Evolutionary conservation across 2,329 filamentous ascomycete genomes (phyloP).

Genomic region (Penicillium digitatum): DNA sequence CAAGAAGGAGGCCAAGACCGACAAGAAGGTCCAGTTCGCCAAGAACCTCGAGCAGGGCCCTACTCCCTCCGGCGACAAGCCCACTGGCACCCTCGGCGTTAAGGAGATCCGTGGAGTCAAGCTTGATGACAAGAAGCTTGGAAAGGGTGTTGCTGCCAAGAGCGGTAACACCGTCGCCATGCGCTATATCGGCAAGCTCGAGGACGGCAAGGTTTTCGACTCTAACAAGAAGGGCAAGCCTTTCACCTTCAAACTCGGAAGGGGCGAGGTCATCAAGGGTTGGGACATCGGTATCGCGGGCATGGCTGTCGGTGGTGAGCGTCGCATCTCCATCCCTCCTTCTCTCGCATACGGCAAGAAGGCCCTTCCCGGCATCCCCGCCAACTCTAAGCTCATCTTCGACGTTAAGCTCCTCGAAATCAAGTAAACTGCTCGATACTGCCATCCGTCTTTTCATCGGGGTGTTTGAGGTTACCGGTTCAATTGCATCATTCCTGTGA

Average conservation of each 20-base stretch:
- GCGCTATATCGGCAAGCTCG: conserved; percentile 96
- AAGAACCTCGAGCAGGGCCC: conserved; percentile 98
- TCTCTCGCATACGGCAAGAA: conserved; percentile 86
- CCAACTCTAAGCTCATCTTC: conserved; percentile 87
- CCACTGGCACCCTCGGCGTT: conserved; percentile 60
- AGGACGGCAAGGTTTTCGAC: conserved; percentile 93
- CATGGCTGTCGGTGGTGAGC: conserved; percentile 91
- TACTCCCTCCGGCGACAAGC: conserved; percentile 61
- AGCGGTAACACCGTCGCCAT: conserved; percentile 85
- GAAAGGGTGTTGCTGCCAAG: conserved; percentile 80
- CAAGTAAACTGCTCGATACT: conserved; percentile 55
- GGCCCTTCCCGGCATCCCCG: conserved; percentile 76
- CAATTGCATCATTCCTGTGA: conserved; percentile 32
- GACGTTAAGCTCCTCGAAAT: conserved; percentile 83
- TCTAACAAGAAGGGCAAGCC: conserved; percentile 99
- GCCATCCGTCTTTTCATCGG: conserved; percentile 17
- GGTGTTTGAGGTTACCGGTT: conserved; percentile 29
- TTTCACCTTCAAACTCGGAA: conserved; percentile 91
- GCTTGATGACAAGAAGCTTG: conserved; percentile 91
- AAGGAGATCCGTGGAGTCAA: conserved; percentile 85
- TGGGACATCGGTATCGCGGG: conserved; percentile 94
- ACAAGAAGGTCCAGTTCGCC: conserved; percentile 98
- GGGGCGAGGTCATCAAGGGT: conserved; percentile 95
- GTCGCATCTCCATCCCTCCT: conserved; percentile 83
- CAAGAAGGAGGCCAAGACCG: conserved; percentile 53